Evolutionary conservation across 129 eudicot genomes (phyloP), one percentile per base, ranked within the genome.

Genomic region (Dittrichia graveolens): DNA sequence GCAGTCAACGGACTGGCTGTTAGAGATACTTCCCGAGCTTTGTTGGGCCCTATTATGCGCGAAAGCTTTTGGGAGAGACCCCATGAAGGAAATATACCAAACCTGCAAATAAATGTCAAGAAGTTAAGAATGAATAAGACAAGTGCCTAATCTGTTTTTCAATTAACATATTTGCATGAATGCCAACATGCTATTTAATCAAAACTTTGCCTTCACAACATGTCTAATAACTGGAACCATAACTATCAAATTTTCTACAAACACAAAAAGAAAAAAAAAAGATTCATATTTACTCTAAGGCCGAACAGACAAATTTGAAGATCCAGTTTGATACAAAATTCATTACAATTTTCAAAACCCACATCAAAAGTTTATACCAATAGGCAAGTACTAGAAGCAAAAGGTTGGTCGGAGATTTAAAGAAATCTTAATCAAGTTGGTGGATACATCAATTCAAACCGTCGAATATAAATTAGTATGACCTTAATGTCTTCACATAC

Each of bases 51-150:
- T 69, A 95, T 91, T 38, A 95, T 78, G 72, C 97, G 94, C 12
- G 97, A 86, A 63, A 95, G 99, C 90, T 95, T 95, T 79, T 95
- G 99, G 48, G 99, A 95, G 12, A 95, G 85, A 47, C 99, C 99
- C 99, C 99, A 95, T 44, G 99, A 95, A 65, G 99, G 99, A 80
- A 95, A 95, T 77, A 95, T 91, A 46, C 99, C 99, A 78, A 95
- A 95, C 74, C 99, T 95, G 80, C 76, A 74, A 60, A 42, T 19
- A 6, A 37, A 38, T 1, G 3, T 52, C 4, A 31, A 3, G 4
- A 47, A 7, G 40, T 9, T 13, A 18, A 55, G 15, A 55, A 45
- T 53, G 11, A 3, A 10, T 11, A 69, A 69, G 19, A 11, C 16
- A 56, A n/a, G 34, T 44, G 48, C 43, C 2, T 13, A 5, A 19